Evolutionary conservation across 441 rosid genomes (phyloP), one percentile per base, ranked within the genome.

Genomic region (Rhodomyrtus psidioides): DNA sequence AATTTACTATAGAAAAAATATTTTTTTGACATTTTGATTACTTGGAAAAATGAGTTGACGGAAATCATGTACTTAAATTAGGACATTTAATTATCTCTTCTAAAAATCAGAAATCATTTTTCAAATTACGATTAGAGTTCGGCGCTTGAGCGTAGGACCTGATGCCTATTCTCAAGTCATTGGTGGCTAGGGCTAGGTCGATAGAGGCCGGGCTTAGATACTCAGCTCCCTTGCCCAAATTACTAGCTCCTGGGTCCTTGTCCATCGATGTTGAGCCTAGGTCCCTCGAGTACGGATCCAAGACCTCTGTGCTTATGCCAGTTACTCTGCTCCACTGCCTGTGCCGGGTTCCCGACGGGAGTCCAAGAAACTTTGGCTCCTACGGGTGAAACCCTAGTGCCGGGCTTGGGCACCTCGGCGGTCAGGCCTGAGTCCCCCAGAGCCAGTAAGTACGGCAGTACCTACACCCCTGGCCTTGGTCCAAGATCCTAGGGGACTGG

Each of bases 121-220:
- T 59, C 3, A 59, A 14, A 27, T 0, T 27, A 27, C 7, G 19
- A 14, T 59, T 59, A 59, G 1, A 59, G 17, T 59, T 59, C 0
- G 0, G 6, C 1, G 9, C 3, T 1, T 27, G 34, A 17, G 19
- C 9, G 14, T 1, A 34, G 16, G 34, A n/a, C 65, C 2, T 4
- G 0, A 58, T n/a, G 17, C 5, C 0, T 14, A 1, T n/a, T 16
- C 65, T 59, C 0, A 0, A 59, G 65, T 59, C 65, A 0, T 27
- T 14, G 19, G 16, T 4, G 2, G 9, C 19, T 9, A 3, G 27
- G 65, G 9, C 51, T 49, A 49, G 12, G 51, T 46, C 51, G 12
- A 46, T 46, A 46, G 51, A 46, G 12, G 51, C 12, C 5, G 7
- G 0, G 28, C 65, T 0, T n/a, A 0, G 4, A 58, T 58, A n/a